Percentiles rank a stretch among this genome's conserved stretches.
Evolutionary conservation across 2,329 filamentous ascomycete species (phyloP).

Genomic region (Xylariaceae sp.): DNA sequence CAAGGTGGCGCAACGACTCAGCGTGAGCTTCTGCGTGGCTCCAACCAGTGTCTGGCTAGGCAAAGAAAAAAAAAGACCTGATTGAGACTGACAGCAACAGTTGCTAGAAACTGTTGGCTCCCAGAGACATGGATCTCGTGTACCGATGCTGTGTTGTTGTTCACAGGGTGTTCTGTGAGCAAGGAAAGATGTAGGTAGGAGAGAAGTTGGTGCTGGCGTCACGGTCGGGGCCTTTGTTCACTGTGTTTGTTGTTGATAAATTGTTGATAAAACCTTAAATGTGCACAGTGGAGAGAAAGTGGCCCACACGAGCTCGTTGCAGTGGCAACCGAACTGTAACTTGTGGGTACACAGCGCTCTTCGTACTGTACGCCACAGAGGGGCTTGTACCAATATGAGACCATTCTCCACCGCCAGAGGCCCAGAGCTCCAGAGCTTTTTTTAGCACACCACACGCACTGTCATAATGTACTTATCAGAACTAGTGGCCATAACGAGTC

Average conservation of each 20-base stretch:
- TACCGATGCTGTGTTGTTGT: background rate
- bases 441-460: too few relatives aligned
- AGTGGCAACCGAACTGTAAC: constrained; percentile 15
- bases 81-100: background rate
- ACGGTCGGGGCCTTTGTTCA: background rate
- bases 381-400: background rate
- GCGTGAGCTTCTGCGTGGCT: background rate
- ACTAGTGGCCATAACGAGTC: background rate
- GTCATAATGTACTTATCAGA: background rate
- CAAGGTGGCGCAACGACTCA: constrained; percentile 3
- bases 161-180: background rate
- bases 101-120: background rate
- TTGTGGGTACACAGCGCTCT: background rate
- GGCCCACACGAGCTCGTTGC: constrained; percentile 12
- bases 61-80: background rate
- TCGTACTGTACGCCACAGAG: background rate
- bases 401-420: background rate
- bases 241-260: constrained; percentile 17
- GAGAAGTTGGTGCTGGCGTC: background rate
- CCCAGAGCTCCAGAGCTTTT: too few relatives aligned
- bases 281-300: constrained; percentile 9
- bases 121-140: background rate
- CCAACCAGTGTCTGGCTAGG: background rate
- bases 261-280: constrained; percentile 3
- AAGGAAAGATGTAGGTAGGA: background rate